Conservation (phyloP, 768 basidiomycete genomes). For the Boletus vermiculosoides region DNA sequence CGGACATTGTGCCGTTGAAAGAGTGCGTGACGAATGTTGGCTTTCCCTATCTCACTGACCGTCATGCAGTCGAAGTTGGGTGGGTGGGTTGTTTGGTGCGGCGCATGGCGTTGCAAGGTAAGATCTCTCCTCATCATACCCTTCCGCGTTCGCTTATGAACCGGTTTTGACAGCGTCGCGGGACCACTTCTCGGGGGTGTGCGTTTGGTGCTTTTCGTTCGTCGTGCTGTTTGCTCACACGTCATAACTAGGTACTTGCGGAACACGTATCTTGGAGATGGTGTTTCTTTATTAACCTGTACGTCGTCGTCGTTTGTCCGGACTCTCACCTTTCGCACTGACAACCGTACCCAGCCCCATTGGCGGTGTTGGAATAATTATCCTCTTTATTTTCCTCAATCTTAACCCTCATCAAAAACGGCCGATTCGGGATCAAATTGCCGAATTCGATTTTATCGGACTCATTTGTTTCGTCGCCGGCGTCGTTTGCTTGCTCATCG, state of each 20-base stretch:
- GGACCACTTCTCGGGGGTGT: conserved; percentile 75
- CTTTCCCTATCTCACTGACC: conserved; percentile 17
- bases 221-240: conserved; percentile 2
- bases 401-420: conserved; percentile 68
- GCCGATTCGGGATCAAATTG: conserved; percentile 54
- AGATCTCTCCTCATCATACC: neutral
- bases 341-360: conserved; percentile 51
- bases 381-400: conserved; percentile 74
- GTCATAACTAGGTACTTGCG: conserved; percentile 50
- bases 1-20: conserved; percentile 79
- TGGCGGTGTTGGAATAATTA: conserved; percentile 57
- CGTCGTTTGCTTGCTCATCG: conserved; percentile 60
- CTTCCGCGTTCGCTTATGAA: neutral
- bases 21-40: conserved; percentile 46
- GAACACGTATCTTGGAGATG: conserved; percentile 77
- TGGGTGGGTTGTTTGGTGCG: conserved; percentile 68
- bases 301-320: conserved; percentile 16
- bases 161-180: conserved; percentile 44
- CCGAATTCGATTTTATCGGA: conserved; percentile 72
- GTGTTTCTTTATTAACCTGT: conserved; percentile 37
- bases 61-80: conserved; percentile 65
- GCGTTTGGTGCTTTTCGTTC: too few relatives aligned
- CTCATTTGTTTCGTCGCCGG: too few relatives aligned
- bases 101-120: conserved; percentile 72
- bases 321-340: neutral